A percentile compares a stretch with the other conserved stretches of the same genome.
These are phyloP conservation scores for apple (Malus domestica) DNA, from an alignment of 306 rosid genomes.

Conservation along the genomic window ASM211411v1 NC_041797.1:36254501-36255000, in stretches of 20 bases:
- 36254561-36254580: not conserved
- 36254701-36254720: too few species aligned
- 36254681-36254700: too few species aligned
- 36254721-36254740: too few species aligned
- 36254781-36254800: slow-evolving; percentile 70
- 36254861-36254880: slow-evolving; percentile 91
- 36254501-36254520: not conserved
- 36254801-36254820: slow-evolving; percentile 75
- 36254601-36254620: not conserved
- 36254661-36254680: not conserved
- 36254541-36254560: not conserved
- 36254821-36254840: slow-evolving; percentile 54
- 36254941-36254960: slow-evolving; percentile 54
- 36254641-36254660: not conserved
- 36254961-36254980: slow-evolving; percentile 53
- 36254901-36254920: slow-evolving; percentile 74
- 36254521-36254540: not conserved
- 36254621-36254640: not conserved
- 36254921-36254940: slow-evolving; percentile 80
- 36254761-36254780: slow-evolving; percentile 44
- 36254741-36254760: not conserved
- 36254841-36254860: slow-evolving; percentile 58
- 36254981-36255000: slow-evolving; percentile 80
- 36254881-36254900: slow-evolving; percentile 54
- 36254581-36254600: not conserved